These are phyloP conservation scores for Cladosporium phlei DNA, from an alignment of 2,329 filamentous ascomycete genomes.

Conservation along the genomic window DNA sequence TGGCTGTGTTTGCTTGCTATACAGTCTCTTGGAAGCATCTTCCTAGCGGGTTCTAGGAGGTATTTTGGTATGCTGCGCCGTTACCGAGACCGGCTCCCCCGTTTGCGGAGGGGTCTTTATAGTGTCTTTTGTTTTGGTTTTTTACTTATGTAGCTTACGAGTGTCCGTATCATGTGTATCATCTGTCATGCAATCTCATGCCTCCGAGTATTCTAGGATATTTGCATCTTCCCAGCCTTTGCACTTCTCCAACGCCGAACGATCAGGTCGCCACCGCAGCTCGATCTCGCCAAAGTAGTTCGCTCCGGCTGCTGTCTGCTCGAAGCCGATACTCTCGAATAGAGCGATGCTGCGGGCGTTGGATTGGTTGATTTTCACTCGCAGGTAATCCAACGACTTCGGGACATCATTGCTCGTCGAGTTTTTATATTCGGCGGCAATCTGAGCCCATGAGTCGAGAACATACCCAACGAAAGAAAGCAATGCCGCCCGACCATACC, in stretches of 20 bases:
- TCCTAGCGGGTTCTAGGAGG: constrained; percentile 10
- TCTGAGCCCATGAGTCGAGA: constrained; percentile 43
- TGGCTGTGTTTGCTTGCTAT: not conserved
- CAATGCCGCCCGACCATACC: constrained; percentile 63
- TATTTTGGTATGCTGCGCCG: constrained; percentile 9
- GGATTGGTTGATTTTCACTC: constrained; percentile 57
- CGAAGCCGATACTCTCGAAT: constrained; percentile 59
- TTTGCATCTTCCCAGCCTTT: constrained; percentile 18
- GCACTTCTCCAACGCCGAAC: constrained; percentile 13
- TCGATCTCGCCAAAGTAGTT: constrained; percentile 69
- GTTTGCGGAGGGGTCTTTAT: not conserved
- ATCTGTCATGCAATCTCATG: not conserved
- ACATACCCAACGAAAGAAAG: constrained; percentile 68
- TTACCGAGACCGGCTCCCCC: constrained; percentile 4
- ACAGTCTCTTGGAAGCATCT: too few relatives aligned
- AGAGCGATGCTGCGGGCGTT: constrained; percentile 56
- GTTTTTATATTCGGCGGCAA: constrained; percentile 54
- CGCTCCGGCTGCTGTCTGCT: constrained; percentile 42
- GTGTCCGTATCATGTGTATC: constrained; percentile 12
- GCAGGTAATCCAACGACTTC: constrained; percentile 42
- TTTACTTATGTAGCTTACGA: constrained; percentile 11
- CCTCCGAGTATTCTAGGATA: constrained; percentile 14
- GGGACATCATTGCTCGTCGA: constrained; percentile 8
- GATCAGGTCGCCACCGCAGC: constrained; percentile 38
- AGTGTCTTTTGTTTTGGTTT: not conserved